phyloP scores from a whole-genome alignment of 257 asterid species.

The Solanum gracilifrons region DNA sequence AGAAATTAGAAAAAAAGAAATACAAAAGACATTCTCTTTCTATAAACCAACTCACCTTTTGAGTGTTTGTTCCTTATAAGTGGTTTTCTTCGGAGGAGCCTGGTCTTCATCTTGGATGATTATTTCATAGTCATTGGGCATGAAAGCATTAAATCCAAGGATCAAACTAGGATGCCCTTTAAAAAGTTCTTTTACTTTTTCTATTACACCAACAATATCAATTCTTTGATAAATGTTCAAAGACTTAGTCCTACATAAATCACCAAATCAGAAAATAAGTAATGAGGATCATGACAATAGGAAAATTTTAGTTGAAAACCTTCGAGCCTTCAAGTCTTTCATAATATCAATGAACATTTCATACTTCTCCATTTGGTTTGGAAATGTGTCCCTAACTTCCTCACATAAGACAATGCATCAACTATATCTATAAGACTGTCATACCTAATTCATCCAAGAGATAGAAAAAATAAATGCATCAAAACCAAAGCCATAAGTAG shows the following conservation, averaged over 20 bases:
- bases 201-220: slow-evolving; percentile 81
- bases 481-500: not conserved
- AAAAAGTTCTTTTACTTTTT: slow-evolving; percentile 76
- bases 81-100: slow-evolving; percentile 31
- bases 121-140: slow-evolving; percentile 84
- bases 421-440: too few species aligned
- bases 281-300: not conserved
- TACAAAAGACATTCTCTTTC: too few species aligned
- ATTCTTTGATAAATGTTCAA: slow-evolving; percentile 37
- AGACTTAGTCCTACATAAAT: not conserved
- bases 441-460: not conserved
- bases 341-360: slow-evolving; percentile 81
- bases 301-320: slow-evolving; percentile 24
- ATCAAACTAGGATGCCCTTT: slow-evolving; percentile 79
- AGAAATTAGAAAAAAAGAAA: too few species aligned
- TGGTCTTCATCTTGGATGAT: slow-evolving; percentile 67
- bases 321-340: slow-evolving; percentile 89
- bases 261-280: not conserved
- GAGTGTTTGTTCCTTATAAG: not conserved
- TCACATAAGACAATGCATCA: not conserved
- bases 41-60: not conserved
- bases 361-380: slow-evolving; percentile 60
- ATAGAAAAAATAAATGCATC: not conserved
- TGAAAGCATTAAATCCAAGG: slow-evolving; percentile 84
- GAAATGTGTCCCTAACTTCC: not conserved